A percentile compares a stretch with the other conserved stretches of the same genome.
Conservation (phyloP, 73 alveolate species). For the Symbiodinium pilosum region DNA sequence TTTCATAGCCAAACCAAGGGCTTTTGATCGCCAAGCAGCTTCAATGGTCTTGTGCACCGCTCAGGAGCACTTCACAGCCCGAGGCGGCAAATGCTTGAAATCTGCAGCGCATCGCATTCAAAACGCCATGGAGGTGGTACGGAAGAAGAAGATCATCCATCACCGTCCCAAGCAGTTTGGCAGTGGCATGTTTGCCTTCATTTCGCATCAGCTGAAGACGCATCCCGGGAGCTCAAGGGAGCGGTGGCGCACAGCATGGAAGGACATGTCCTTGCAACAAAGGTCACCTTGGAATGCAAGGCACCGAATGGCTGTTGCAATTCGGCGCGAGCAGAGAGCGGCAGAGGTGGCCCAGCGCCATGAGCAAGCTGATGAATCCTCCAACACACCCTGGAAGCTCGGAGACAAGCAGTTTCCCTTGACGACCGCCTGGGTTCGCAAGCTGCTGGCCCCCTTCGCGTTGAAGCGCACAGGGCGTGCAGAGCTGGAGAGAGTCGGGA, state of each 20-base stretch:
- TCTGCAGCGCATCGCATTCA: background rate
- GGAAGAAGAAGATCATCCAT: background rate
- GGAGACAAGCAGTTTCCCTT: background rate
- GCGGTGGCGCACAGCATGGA: background rate
- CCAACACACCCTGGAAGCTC: background rate
- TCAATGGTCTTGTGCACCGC: background rate
- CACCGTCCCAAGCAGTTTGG: background rate
- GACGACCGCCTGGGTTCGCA: background rate
- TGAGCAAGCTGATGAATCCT: background rate
- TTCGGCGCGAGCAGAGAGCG: background rate
- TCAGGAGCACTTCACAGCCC: background rate
- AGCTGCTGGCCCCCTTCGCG: background rate
- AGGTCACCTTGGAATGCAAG: background rate
- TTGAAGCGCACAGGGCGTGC: background rate
- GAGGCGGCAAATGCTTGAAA: background rate
- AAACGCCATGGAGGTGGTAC: background rate
- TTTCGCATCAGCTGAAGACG: background rate
- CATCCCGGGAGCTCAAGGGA: background rate
- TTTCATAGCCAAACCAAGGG: background rate
- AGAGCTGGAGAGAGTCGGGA: background rate
- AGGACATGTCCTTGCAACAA: background rate
- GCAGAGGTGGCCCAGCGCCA: background rate
- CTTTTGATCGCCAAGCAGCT: background rate
- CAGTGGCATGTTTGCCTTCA: background rate
- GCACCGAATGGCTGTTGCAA: background rate